Percentiles rank a stretch among this genome's conserved stretches.
These are phyloP conservation scores for Dimocarpus longan DNA, from an alignment of 345 rosid genomes.

Conservation along the genomic window DNA sequence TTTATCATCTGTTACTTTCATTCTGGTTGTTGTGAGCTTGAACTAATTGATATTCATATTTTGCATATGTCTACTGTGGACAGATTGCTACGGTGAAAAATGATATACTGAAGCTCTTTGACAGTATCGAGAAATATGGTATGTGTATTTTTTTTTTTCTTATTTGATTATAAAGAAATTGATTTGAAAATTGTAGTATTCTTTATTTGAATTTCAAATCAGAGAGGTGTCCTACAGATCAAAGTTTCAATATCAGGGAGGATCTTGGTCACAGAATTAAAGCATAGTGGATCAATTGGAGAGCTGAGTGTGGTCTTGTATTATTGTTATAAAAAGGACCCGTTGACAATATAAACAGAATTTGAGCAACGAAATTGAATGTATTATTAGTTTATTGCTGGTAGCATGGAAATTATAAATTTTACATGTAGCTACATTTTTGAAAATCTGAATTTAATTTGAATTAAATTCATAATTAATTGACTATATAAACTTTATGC, in stretches of 20 bases:
- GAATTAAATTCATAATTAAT: background rate
- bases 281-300: background rate
- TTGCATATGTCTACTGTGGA: constrained; percentile 25
- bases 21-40: constrained; percentile 4
- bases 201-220: background rate
- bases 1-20: background rate
- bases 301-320: constrained; percentile 4
- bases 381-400: background rate
- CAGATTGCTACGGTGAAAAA: constrained; percentile 71
- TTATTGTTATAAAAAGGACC: background rate
- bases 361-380: background rate
- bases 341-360: background rate
- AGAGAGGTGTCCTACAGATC: background rate
- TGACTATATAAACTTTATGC: background rate
- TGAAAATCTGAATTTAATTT: background rate
- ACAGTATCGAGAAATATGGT: constrained; percentile 85
- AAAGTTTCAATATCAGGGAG: background rate
- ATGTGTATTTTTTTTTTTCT: constrained; percentile 20
- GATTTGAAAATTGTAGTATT: background rate
- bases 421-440: background rate
- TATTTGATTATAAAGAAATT: constrained; percentile 7
- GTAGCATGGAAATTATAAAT: background rate
- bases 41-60: constrained; percentile 8
- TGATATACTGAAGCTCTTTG: constrained; percentile 82
- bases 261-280: background rate